These are phyloP conservation scores for Trichoderma pleuroti DNA, from an alignment of 2,329 filamentous ascomycete genomes.

Conservation along the genomic window DNA sequence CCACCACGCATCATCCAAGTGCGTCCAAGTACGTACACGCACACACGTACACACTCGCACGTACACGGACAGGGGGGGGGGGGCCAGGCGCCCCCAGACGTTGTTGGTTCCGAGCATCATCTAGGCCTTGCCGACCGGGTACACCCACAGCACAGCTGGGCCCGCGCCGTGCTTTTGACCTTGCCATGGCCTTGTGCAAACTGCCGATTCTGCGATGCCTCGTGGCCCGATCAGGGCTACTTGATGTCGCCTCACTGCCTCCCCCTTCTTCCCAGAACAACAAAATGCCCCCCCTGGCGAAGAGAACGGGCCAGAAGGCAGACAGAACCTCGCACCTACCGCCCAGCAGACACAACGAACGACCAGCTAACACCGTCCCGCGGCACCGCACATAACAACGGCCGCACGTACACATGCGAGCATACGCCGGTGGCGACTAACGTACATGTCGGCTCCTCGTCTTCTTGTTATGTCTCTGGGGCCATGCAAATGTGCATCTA, in stretches of 20 bases:
- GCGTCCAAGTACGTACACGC: not conserved
- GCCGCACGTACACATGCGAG: slow-evolving; percentile 14
- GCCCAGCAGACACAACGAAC: slow-evolving; percentile 15
- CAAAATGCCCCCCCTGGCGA: slow-evolving; percentile 17
- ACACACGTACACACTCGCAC: not conserved
- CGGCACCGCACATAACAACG: slow-evolving; percentile 15
- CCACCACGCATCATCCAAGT: slow-evolving; percentile 15
- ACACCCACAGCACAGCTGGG: slow-evolving; percentile 11
- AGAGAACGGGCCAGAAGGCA: slow-evolving; percentile 21
- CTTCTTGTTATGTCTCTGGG: slow-evolving; percentile 1
- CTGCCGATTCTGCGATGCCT: slow-evolving; percentile 21
- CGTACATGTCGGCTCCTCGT: slow-evolving; percentile 7
- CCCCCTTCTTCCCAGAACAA: not conserved
- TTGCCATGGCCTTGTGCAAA: slow-evolving; percentile 29
- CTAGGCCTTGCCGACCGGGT: slow-evolving; percentile 17
- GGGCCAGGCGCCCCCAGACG: slow-evolving; percentile 17
- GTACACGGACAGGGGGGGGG: slow-evolving; percentile 19
- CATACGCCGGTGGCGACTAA: slow-evolving; percentile 15
- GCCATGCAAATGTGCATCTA: slow-evolving; percentile 15
- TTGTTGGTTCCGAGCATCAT: slow-evolving; percentile 18
- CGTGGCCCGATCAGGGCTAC: slow-evolving; percentile 27
- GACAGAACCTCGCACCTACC: slow-evolving; percentile 18
- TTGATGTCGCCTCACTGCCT: slow-evolving; percentile 23
- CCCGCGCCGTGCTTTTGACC: slow-evolving; percentile 20
- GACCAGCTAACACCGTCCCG: slow-evolving; percentile 4